These are phyloP conservation scores for Nitzschia palea DNA, from an alignment of 108 stramenopile genomes.

Conservation along the genomic window DNA sequence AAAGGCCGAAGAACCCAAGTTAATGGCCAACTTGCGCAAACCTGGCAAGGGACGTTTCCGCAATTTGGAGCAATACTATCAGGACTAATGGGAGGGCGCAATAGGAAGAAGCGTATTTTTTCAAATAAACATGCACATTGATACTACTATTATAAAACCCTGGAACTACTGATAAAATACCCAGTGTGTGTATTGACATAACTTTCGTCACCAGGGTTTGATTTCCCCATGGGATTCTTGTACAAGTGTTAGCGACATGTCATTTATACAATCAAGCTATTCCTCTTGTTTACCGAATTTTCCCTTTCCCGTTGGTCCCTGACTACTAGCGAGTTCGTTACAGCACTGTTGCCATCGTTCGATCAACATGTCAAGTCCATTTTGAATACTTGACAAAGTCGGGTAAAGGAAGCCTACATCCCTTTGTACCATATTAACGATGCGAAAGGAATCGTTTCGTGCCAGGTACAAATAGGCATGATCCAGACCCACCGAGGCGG, in stretches of 20 bases:
- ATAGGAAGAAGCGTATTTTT: no score
- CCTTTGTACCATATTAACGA: not conserved
- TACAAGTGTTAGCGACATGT: no score
- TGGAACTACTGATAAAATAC: no score
- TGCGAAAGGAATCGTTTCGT: not conserved
- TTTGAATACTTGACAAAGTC: not conserved
- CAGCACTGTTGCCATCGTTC: slow-evolving; percentile 9
- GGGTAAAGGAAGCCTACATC: slow-evolving; percentile 1
- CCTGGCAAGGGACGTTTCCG: slow-evolving; percentile 8
- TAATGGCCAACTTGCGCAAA: slow-evolving; percentile 1
- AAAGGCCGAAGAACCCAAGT: slow-evolving; percentile 1
- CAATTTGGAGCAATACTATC: slow-evolving; percentile 9
- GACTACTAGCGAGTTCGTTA: no score
- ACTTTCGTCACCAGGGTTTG: no score
- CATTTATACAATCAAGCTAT: no score
- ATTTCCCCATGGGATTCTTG: no score
- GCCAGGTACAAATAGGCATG: slow-evolving; percentile 15
- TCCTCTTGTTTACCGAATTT: no score
- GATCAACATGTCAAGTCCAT: not conserved
- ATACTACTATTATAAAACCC: no score
- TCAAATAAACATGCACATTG: no score
- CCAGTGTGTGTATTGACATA: no score
- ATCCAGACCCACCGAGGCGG: not conserved
- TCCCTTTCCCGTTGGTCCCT: not conserved
- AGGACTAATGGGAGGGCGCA: no score